Base-by-base conservation (phyloP, 805 yeast species). In the Kuraishia capsulata region DNA sequence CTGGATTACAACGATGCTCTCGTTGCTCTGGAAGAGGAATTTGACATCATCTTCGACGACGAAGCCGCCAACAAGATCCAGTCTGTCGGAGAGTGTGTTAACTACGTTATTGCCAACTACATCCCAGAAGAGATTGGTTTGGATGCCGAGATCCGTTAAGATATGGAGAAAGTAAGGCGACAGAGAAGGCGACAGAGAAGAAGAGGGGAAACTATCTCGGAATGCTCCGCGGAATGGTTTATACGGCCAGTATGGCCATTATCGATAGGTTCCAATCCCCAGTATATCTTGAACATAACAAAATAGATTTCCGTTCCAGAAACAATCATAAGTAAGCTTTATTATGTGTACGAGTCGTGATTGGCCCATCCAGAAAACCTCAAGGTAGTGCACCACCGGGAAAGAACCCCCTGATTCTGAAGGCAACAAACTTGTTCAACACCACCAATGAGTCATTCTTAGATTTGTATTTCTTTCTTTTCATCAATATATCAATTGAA, bases 1-100 rank as follows among this genome's bases (percentile, higher is more conserved):
- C 73, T 90, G 49, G 98, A 90, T 56, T 83, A 92, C 45, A 96
- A 90, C 45, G 98, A 90, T 68, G 89, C 92, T 40, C 73, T 92
- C 52, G 95, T 92, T 62, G 96, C 96, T 41, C 81, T 90, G 54
- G 98, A 90, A 70, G 96, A 89, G 71, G 89, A 81, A 59, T 81
- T 81, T 48, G 69, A 67, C 41, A 59, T 69, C 42, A 69, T 59
- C 20, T 58, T 60, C 38, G 63, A 58, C 37, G 33, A 33, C 45
- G 55, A 61, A 37, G 53, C 73, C 42, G 76, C 81, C 29, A 78
- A 75, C 49, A 76, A 71, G 47, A 74, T 75, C 60, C 71, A 71
- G 61, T 66, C 76, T 28, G 78, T 74, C 41, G 78, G 78, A 49
- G 74, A 75, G 59, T 74, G 75, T 48, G 75, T 75, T 41, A 65